Conservation (phyloP, 164 flowering plant genomes). For the Warburgia ugandensis region DNA sequence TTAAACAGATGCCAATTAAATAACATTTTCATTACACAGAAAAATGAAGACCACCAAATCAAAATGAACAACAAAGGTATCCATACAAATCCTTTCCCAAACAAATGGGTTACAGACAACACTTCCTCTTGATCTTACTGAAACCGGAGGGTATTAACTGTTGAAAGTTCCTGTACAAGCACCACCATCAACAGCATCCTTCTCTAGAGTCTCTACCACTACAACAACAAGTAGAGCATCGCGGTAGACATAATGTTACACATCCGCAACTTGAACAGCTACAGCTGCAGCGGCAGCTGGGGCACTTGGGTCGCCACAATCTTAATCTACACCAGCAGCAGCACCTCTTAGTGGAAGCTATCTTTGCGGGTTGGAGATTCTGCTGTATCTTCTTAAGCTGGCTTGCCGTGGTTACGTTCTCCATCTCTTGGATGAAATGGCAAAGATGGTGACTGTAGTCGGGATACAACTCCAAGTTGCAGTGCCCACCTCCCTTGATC, state of each 20-base stretch:
- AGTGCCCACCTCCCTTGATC: conserved; percentile 96
- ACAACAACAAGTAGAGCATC: background rate
- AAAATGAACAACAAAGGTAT: too few species aligned
- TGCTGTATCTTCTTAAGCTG: conserved; percentile 63
- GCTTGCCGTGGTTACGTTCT: conserved; percentile 49
- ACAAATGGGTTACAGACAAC: too few species aligned
- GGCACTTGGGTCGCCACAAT: conserved; percentile 6
- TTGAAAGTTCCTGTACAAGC: conserved; percentile 6
- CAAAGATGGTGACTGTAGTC: conserved; percentile 83
- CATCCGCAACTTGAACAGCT: conserved; percentile 18
- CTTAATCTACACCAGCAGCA: conserved; percentile 35
- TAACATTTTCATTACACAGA: too few species aligned
- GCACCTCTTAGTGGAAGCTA: conserved; percentile 1
- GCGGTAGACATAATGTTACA: conserved; percentile 4
- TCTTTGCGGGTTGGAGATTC: conserved; percentile 16
- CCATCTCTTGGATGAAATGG: conserved; percentile 73
- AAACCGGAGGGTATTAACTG: conserved; percentile 7
- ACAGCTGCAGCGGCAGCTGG: background rate
- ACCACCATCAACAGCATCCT: background rate
- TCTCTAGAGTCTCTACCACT: background rate
- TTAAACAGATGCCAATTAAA: too few species aligned
- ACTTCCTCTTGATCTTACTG: conserved; percentile 3
- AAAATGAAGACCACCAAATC: too few species aligned
- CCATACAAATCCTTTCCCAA: too few species aligned
- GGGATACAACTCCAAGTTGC: conserved; percentile 94